Percentiles rank a stretch among this genome's conserved stretches.
Evolutionary conservation across 2,329 filamentous ascomycete species (phyloP).

Genomic region (Blastomyces silverae): DNA sequence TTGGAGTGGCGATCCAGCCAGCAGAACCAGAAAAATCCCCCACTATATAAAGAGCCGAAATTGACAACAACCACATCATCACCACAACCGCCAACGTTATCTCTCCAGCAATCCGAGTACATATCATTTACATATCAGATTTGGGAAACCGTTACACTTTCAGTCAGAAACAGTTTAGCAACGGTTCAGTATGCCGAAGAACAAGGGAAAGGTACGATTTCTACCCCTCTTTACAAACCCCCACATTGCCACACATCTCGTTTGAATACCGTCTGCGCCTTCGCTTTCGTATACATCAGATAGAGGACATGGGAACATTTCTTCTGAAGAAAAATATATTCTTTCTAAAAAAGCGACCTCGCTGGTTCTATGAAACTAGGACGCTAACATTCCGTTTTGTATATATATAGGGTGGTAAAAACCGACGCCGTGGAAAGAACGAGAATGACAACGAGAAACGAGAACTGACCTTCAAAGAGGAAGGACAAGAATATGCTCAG

Average conservation of each 20-base stretch:
- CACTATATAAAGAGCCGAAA: constrained; percentile 25
- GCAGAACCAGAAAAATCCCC: constrained; percentile 14
- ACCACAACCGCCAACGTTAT: background rate
- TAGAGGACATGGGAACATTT: background rate
- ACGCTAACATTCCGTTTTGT: constrained; percentile 26
- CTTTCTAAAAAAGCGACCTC: background rate
- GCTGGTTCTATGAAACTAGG: background rate
- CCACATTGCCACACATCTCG: constrained; percentile 23
- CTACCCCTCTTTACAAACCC: constrained; percentile 24
- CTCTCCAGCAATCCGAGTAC: background rate
- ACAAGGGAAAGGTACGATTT: constrained; percentile 90
- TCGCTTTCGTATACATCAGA: background rate
- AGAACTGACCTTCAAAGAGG: constrained; percentile 97
- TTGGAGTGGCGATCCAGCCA: constrained; percentile 14
- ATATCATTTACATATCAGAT: constrained; percentile 19
- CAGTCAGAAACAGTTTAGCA: background rate
- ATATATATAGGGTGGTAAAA: constrained; percentile 80
- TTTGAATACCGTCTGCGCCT: background rate
- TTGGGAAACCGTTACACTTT: constrained; percentile 18
- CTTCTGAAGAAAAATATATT: background rate
- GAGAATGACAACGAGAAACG: constrained; percentile 99
- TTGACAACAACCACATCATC: constrained; percentile 14
- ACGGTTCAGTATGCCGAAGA: constrained; percentile 76
- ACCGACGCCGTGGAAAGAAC: constrained; percentile 96
- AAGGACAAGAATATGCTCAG: constrained; percentile 87